Conservation (phyloP, 164 flowering plant genomes). For the Magnolia changhungtana region DNA sequence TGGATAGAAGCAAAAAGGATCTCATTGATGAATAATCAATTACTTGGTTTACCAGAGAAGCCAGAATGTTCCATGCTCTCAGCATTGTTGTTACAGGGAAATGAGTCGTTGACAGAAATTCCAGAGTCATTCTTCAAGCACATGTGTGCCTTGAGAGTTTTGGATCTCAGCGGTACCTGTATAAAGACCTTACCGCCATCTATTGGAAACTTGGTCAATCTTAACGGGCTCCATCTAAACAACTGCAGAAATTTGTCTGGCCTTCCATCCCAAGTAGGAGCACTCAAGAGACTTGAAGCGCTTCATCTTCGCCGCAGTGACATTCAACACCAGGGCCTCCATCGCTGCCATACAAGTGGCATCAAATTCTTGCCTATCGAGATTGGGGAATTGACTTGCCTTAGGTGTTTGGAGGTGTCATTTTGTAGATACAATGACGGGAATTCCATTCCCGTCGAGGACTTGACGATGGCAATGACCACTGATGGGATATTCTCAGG, state of each 20-base stretch:
- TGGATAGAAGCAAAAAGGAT: constrained; percentile 6
- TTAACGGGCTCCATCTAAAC: constrained; percentile 10
- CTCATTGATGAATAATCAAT: constrained; percentile 1
- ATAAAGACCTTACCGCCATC: constrained; percentile 14
- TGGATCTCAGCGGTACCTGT: constrained; percentile 12
- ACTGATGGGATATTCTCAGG: not conserved
- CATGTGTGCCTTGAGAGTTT: constrained; percentile 16
- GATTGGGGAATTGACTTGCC: not conserved
- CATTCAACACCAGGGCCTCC: too few species aligned
- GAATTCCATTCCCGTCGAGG: too few species aligned
- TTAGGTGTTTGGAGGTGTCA: constrained; percentile 5
- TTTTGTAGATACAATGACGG: not conserved
- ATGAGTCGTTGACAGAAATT: not conserved
- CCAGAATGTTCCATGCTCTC: constrained; percentile 1
- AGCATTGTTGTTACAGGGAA: constrained; percentile 15
- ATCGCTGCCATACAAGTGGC: not conserved
- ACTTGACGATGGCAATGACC: too few species aligned
- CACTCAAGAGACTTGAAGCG: constrained; percentile 6
- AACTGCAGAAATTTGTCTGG: constrained; percentile 1
- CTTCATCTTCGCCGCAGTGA: not conserved
- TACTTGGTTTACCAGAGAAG: not conserved
- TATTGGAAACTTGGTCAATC: constrained; percentile 1
- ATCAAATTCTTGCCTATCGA: constrained; percentile 7
- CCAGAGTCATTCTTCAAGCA: constrained; percentile 14
- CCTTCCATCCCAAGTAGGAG: constrained; percentile 4